A percentile compares a stretch with the other conserved stretches of the same genome.
Evolutionary conservation across 2,329 filamentous ascomycete species (phyloP).

Genomic region (Aspergillus sp.): DNA sequence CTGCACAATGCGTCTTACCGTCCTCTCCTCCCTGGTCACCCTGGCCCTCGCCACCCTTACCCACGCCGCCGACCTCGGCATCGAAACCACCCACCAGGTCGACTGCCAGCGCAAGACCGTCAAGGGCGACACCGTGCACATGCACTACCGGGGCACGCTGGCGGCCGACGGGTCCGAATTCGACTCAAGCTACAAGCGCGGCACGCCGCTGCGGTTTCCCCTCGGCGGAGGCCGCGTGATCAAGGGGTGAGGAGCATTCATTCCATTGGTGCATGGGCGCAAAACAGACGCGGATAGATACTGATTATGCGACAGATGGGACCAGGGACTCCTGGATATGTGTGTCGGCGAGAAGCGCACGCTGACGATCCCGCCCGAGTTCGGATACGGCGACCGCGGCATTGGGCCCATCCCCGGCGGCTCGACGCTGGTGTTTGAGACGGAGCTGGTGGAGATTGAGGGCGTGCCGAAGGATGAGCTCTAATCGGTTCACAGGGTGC

Average conservation of each 20-base stretch:
- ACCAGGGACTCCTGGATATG: constrained; percentile 86
- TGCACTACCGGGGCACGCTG: constrained; percentile 87
- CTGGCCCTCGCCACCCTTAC: constrained; percentile 48
- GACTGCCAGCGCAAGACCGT: constrained; percentile 76
- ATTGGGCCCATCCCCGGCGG: constrained; percentile 82
- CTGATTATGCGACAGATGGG: constrained; percentile 62
- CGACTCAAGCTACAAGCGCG: constrained; percentile 78
- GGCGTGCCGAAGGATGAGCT: constrained; percentile 60
- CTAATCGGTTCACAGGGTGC: constrained; percentile 22
- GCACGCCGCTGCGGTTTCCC: constrained; percentile 72
- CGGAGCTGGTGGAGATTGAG: constrained; percentile 79
- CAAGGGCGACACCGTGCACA: constrained; percentile 74
- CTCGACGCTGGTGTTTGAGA: constrained; percentile 86
- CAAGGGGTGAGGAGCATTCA: constrained; percentile 71
- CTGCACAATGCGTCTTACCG: constrained; percentile 46
- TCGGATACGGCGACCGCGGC: constrained; percentile 74
- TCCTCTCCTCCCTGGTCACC: constrained; percentile 38
- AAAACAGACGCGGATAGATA: background rate
- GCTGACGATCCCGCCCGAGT: constrained; percentile 82
- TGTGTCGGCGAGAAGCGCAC: constrained; percentile 92
- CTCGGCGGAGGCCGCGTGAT: constrained; percentile 84
- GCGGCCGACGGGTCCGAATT: constrained; percentile 73
- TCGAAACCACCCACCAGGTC: constrained; percentile 71
- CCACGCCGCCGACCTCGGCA: constrained; percentile 60
- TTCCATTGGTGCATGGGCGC: no score